Evolutionary conservation across 164 flowering plant genomes (phyloP).

Genomic region (Piper betle): DNA sequence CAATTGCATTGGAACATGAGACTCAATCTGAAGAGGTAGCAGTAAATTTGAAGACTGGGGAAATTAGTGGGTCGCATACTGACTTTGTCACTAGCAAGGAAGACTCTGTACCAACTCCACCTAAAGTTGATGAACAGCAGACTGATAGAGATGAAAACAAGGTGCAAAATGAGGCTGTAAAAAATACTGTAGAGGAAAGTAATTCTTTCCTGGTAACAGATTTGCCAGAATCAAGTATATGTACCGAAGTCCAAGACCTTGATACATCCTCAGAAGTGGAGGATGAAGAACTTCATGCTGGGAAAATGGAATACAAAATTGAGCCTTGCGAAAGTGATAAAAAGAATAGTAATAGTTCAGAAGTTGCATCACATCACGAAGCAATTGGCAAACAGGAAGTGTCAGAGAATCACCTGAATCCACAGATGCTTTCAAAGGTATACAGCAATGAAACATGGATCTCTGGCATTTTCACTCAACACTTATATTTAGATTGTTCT

Average conservation of each 20-base stretch:
- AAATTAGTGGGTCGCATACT: slow-evolving; percentile 7
- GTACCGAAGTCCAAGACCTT: slow-evolving; percentile 14
- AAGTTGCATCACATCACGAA: background rate
- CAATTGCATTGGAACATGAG: slow-evolving; percentile 3
- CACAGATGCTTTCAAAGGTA: background rate
- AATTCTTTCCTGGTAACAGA: slow-evolving; percentile 15
- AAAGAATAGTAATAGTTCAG: background rate
- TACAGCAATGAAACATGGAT: background rate
- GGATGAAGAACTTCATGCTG: slow-evolving; percentile 8
- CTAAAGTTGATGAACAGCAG: slow-evolving; percentile 12
- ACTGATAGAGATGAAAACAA: slow-evolving; percentile 3
- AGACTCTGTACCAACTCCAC: slow-evolving; percentile 12
- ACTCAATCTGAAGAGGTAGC: slow-evolving; percentile 3
- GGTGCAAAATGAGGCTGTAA: slow-evolving; percentile 9
- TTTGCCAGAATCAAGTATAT: slow-evolving; percentile 11
- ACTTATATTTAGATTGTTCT: no score
- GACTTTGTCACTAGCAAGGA: slow-evolving; percentile 17
- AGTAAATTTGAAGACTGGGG: slow-evolving; percentile 12
- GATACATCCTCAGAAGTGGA: slow-evolving; percentile 12
- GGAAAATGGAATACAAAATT: background rate
- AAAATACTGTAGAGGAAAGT: slow-evolving; percentile 11
- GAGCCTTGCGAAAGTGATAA: background rate
- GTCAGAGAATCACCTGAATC: background rate
- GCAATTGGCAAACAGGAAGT: background rate
- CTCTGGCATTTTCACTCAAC: background rate